Evolutionary conservation across 257 asterid genomes (phyloP).

Genomic region (Capsicum baccatum): DNA sequence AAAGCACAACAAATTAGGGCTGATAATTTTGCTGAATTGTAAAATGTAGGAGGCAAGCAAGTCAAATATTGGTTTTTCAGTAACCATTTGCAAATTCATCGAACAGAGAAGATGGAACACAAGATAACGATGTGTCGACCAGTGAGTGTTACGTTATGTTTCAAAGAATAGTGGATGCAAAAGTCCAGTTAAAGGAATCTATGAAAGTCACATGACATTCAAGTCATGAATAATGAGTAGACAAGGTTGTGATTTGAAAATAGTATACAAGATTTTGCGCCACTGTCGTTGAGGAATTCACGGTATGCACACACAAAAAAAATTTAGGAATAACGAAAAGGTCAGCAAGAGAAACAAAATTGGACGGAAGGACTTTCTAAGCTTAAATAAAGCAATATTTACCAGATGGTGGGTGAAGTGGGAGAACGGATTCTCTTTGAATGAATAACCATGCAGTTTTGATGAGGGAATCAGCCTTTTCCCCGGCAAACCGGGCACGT

Average conservation of each 20-base stretch:
- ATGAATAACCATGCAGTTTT: conserved; percentile 71
- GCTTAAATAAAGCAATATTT: conserved; percentile 15
- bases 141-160: neutral
- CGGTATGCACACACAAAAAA: neutral
- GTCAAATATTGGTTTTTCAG: neutral
- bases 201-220: neutral
- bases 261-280: neutral
- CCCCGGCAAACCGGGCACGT: conserved; percentile 76
- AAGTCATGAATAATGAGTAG: neutral
- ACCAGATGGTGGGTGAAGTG: conserved; percentile 73
- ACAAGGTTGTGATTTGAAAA: neutral
- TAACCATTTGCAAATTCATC: neutral
- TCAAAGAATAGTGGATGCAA: neutral
- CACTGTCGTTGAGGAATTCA: too few species aligned
- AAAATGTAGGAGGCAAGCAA: neutral
- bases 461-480: conserved; percentile 66
- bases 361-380: neutral
- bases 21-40: neutral
- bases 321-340: neutral
- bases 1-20: conserved; percentile 19
- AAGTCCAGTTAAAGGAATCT: neutral
- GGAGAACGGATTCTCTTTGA: conserved; percentile 69
- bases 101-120: neutral
- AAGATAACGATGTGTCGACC: neutral
- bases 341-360: neutral